phyloP scores from a whole-genome alignment of 2,329 filamentous ascomycete genomes.

The Pseudogymnoascus sp. region DNA sequence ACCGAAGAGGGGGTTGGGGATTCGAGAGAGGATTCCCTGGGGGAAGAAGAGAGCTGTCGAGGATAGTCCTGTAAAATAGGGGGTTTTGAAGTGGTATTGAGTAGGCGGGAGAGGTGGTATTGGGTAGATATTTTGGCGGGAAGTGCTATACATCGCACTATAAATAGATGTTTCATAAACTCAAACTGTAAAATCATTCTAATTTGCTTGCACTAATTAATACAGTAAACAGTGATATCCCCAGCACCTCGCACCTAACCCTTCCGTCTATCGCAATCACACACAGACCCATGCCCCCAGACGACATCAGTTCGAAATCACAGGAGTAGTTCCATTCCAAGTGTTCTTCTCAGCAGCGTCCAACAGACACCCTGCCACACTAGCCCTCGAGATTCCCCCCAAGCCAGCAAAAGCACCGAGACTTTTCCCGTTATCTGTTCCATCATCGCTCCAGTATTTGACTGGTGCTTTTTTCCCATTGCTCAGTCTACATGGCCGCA shows the following conservation, averaged over 20 bases:
- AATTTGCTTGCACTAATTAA: neutral
- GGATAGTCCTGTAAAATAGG: neutral
- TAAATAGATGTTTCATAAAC: neutral
- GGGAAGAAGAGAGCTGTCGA: neutral
- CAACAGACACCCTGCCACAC: conserved; percentile 40
- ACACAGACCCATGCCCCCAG: neutral
- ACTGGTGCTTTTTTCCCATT: conserved; percentile 13
- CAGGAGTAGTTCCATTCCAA: conserved; percentile 38
- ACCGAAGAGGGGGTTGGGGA: neutral
- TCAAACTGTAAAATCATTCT: neutral
- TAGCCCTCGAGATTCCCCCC: conserved; percentile 21
- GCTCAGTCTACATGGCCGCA: conserved; percentile 16
- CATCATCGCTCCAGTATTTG: conserved; percentile 14
- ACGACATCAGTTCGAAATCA: conserved; percentile 35
- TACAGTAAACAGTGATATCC: neutral
- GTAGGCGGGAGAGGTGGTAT: neutral
- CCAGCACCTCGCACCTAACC: too few species aligned
- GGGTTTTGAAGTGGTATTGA: neutral
- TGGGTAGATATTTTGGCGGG: neutral
- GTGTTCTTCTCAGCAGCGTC: conserved; percentile 34
- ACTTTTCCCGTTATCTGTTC: conserved; percentile 11
- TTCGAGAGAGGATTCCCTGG: neutral
- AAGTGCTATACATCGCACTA: neutral
- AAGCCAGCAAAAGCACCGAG: conserved; percentile 11
- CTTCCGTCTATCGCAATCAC: neutral